These are phyloP conservation scores for Chrysanthemum makinoi DNA, from an alignment of 129 eudicot species.

Conservation along the genomic window DNA sequence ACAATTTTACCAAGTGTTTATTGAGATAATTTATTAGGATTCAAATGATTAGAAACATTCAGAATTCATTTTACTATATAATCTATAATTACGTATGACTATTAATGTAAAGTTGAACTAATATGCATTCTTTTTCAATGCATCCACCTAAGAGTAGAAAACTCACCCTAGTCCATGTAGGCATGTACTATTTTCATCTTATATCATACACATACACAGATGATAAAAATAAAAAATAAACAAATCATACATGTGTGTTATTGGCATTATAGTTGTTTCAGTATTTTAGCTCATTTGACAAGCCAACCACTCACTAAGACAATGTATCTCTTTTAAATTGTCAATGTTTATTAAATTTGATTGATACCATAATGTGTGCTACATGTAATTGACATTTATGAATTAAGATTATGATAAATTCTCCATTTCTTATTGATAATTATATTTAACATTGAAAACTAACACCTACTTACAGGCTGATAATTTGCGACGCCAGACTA, in stretches of 20 bases:
- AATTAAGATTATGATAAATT: not conserved
- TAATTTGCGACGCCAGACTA: slow-evolving; percentile 64
- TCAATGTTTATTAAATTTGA: slow-evolving; percentile 9
- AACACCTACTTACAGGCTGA: slow-evolving; percentile 52
- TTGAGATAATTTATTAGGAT: too few species aligned
- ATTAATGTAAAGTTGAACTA: not conserved
- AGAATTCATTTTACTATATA: too few species aligned
- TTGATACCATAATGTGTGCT: slow-evolving; percentile 3
- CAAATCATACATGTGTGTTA: too few species aligned
- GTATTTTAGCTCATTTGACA: slow-evolving; percentile 15
- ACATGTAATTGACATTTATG: slow-evolving; percentile 19
- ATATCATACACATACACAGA: not conserved
- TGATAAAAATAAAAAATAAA: too few species aligned
- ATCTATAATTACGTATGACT: too few species aligned
- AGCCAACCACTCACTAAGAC: slow-evolving; percentile 29
- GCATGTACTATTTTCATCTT: slow-evolving; percentile 20
- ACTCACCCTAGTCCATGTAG: slow-evolving; percentile 1
- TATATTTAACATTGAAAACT: not conserved
- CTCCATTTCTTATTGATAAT: not conserved
- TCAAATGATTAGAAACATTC: too few species aligned
- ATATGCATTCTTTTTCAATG: slow-evolving; percentile 15
- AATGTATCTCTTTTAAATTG: slow-evolving; percentile 21
- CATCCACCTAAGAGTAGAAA: slow-evolving; percentile 34
- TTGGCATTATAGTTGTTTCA: too few species aligned
- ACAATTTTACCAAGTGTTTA: not conserved